These are phyloP conservation scores for Epichloe gansuensis DNA, from an alignment of 2,329 filamentous ascomycete genomes.

Conservation along the genomic window DNA sequence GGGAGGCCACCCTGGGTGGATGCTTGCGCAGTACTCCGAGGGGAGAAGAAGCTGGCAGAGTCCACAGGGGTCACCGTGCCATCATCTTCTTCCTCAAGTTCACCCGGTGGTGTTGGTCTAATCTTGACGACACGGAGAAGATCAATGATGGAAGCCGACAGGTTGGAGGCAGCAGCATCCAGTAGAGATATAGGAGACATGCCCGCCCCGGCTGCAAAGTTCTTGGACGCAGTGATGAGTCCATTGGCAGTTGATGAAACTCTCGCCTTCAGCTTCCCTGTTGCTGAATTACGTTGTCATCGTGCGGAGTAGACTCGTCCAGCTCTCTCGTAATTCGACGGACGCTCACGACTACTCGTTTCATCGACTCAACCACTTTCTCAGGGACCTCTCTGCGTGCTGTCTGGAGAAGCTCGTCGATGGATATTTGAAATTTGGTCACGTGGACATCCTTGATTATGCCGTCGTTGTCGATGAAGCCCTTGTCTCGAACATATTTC, in stretches of 20 bases:
- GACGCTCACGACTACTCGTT: conserved; percentile 69
- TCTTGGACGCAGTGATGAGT: conserved; percentile 87
- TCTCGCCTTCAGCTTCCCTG: conserved; percentile 62
- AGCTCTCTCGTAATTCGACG: conserved; percentile 78
- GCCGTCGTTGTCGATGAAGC: conserved; percentile 59
- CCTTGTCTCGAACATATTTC: conserved; percentile 51
- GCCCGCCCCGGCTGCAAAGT: conserved; percentile 71
- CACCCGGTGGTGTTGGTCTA: conserved; percentile 57
- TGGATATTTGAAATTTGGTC: conserved; percentile 86
- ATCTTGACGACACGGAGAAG: conserved; percentile 78
- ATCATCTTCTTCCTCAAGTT: conserved; percentile 69
- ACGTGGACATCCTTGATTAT: conserved; percentile 84
- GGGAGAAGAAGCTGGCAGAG: conserved; percentile 57
- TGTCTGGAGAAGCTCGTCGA: conserved; percentile 76
- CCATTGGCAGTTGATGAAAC: conserved; percentile 94
- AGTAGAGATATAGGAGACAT: conserved; percentile 87
- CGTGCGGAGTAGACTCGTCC: conserved; percentile 41
- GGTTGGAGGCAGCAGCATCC: conserved; percentile 84
- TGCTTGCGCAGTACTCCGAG: conserved; percentile 30
- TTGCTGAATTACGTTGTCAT: conserved; percentile 42
- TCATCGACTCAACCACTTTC: conserved; percentile 74
- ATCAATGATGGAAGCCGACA: conserved; percentile 77
- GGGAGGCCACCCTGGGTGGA: conserved; percentile 30
- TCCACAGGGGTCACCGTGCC: conserved; percentile 53
- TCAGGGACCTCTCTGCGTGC: conserved; percentile 64